phyloP scores from a whole-genome alignment of 176 grass and related monocot genomes.

The Ampelocalamus luodianensis region DNA sequence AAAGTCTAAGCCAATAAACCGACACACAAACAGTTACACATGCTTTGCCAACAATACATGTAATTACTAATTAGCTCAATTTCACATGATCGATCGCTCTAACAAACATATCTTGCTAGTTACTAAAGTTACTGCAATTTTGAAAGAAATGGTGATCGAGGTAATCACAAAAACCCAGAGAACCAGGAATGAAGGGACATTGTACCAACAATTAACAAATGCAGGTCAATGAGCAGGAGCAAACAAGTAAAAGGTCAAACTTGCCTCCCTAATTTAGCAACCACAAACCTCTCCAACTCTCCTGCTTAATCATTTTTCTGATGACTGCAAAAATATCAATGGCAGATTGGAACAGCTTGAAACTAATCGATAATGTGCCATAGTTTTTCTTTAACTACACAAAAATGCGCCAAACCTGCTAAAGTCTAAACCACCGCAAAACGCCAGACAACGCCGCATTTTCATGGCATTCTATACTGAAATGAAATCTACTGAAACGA shows the following conservation, averaged over 20 bases:
- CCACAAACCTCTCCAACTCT: background rate
- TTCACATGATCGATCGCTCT: background rate
- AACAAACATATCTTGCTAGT: background rate
- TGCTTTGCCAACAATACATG: background rate
- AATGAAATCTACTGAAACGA: slow-evolving; percentile 9
- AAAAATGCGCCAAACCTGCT: background rate
- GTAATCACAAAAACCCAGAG: background rate
- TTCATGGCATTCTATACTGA: background rate
- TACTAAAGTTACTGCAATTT: background rate
- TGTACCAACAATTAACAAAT: background rate
- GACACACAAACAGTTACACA: background rate
- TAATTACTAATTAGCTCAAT: background rate
- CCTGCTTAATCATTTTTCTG: background rate
- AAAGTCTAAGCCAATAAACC: slow-evolving; percentile 1
- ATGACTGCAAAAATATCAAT: background rate
- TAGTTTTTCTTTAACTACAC: slow-evolving; percentile 4
- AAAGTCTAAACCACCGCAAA: background rate
- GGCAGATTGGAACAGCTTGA: background rate
- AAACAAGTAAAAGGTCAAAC: background rate
- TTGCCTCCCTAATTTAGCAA: background rate
- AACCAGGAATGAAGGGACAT: background rate
- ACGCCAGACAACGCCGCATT: background rate
- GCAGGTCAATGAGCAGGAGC: background rate
- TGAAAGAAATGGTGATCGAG: background rate
- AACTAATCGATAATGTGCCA: background rate